Evolutionary conservation across 208 protist genomes (phyloP).

Genomic region (Acanthamoeba culbertsoni): DNA sequence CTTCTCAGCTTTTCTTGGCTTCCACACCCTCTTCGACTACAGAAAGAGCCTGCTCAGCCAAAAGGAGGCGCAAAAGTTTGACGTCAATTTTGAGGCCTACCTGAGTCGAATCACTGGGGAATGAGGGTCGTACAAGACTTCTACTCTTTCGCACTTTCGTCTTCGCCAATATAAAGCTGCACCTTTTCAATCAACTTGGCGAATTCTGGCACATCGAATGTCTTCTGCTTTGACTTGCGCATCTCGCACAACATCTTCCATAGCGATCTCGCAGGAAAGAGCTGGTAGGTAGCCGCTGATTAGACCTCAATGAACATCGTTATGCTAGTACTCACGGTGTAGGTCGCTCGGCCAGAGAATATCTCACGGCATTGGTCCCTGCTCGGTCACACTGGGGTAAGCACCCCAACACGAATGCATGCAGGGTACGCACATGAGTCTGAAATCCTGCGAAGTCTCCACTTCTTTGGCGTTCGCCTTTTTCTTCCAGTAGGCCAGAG

Average conservation of each 20-base stretch:
- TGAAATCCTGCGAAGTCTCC: background rate
- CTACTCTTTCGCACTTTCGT: background rate
- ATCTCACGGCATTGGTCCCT: conserved; percentile 26
- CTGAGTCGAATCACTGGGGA: background rate
- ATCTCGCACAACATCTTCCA: conserved; percentile 4
- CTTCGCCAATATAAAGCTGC: background rate
- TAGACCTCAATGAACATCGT: background rate
- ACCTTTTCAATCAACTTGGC: background rate
- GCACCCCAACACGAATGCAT: background rate
- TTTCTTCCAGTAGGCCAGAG: conserved; percentile 18
- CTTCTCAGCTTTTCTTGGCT: background rate
- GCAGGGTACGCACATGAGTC: background rate
- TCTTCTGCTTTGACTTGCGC: background rate
- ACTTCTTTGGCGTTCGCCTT: background rate
- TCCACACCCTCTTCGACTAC: background rate
- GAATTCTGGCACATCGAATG: background rate
- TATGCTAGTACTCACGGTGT: background rate
- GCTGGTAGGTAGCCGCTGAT: background rate
- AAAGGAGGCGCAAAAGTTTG: conserved; percentile 11
- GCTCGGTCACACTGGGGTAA: background rate
- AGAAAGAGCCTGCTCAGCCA: background rate
- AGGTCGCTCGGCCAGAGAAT: background rate
- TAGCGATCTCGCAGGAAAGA: background rate
- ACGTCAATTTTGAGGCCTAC: background rate
- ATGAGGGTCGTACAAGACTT: background rate